Evolutionary conservation across 805 yeast genomes (phyloP).

Genomic region (Saturnispora mendoncae): DNA sequence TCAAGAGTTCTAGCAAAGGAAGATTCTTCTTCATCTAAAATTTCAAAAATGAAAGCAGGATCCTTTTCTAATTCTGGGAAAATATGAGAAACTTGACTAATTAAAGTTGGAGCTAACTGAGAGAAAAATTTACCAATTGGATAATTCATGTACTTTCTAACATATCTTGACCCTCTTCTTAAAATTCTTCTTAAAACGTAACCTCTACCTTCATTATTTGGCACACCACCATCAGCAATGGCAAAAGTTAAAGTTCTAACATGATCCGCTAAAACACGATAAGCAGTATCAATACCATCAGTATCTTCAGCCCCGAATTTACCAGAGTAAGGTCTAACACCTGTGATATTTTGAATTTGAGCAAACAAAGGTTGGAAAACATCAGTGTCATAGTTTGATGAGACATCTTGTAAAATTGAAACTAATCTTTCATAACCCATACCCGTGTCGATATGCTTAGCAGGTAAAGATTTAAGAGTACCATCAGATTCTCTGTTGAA

Average conservation of each 20-base stretch:
- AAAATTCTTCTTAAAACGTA: conserved; percentile 93
- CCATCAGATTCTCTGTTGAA: conserved; percentile 90
- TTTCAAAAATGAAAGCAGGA: conserved; percentile 71
- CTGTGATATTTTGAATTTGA: conserved; percentile 85
- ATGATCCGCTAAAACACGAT: conserved; percentile 96
- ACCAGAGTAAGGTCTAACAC: conserved; percentile 86
- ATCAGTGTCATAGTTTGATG: conserved; percentile 95
- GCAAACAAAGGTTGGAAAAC: conserved; percentile 85
- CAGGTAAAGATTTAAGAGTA: conserved; percentile 74
- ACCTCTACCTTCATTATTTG: conserved; percentile 98
- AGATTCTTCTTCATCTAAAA: conserved; percentile 90
- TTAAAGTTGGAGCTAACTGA: conserved; percentile 83
- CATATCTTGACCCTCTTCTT: conserved; percentile 97
- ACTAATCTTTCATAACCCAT: conserved; percentile 98
- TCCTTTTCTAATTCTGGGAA: conserved; percentile 86
- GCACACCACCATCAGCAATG: conserved; percentile 97
- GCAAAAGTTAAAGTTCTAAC: conserved; percentile 96
- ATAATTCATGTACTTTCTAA: conserved; percentile 89
- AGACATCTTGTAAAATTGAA: conserved; percentile 81
- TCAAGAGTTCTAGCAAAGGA: conserved; percentile 93
- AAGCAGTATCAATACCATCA: conserved; percentile 96
- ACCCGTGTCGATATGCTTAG: conserved; percentile 96
- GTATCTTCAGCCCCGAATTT: conserved; percentile 86
- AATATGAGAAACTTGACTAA: conserved; percentile 74
- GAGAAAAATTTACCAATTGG: conserved; percentile 94